These are phyloP conservation scores for Yamadazyma kanchanaburiensis DNA, from an alignment of 1,139 yeast genomes.

Conservation along the genomic window DNA sequence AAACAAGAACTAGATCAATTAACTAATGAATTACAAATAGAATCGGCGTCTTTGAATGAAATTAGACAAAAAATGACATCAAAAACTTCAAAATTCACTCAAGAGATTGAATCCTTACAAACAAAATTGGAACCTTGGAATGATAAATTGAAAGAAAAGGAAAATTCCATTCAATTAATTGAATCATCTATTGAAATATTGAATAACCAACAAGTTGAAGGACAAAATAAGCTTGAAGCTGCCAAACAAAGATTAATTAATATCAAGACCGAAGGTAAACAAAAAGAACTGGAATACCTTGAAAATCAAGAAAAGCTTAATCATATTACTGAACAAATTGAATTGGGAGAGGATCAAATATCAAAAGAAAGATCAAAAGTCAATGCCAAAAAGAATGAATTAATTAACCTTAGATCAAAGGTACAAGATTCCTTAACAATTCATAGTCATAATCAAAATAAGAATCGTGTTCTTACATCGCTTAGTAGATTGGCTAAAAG, in stretches of 20 bases:
- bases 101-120: conserved; percentile 62
- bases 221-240: conserved; percentile 43
- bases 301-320: conserved; percentile 43
- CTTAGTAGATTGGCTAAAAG: conserved; percentile 67
- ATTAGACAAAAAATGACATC: conserved; percentile 67
- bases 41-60: conserved; percentile 54
- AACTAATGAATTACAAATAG: conserved; percentile 44
- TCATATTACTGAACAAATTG: conserved; percentile 51
- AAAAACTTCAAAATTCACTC: conserved; percentile 66
- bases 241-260: conserved; percentile 46
- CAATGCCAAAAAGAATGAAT: conserved; percentile 48
- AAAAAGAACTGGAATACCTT: conserved; percentile 44
- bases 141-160: conserved; percentile 60
- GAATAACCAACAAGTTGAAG: conserved; percentile 42
- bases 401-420: conserved; percentile 57
- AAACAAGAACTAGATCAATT: conserved; percentile 44
- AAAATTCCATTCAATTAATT: conserved; percentile 62
- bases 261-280: conserved; percentile 51
- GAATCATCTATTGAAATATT: conserved; percentile 65
- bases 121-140: conserved; percentile 82
- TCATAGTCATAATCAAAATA: conserved; percentile 57
- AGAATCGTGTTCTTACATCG: conserved; percentile 70
- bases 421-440: conserved; percentile 64
- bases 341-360: conserved; percentile 58
- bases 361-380: conserved; percentile 45